Evolutionary conservation across 345 rosid species (phyloP).

Genomic region (Reutealis trisperma): DNA sequence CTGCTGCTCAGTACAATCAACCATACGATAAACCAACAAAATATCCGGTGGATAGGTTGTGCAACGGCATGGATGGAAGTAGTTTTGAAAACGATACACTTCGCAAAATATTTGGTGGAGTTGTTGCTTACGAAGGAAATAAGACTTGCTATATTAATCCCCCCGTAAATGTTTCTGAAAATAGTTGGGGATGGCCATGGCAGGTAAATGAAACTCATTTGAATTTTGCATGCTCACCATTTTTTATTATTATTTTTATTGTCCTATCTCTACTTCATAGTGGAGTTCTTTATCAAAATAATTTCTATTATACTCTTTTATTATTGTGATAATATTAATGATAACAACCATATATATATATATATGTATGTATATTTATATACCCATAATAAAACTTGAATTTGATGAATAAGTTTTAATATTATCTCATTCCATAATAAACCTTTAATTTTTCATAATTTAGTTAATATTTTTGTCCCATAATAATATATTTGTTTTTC

Average conservation of each 20-base stretch:
- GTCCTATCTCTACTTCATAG: not conserved
- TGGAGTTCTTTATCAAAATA: too few relatives aligned
- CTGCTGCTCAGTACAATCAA: constrained; percentile 56
- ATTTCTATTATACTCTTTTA: too few relatives aligned
- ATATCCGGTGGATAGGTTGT: constrained; percentile 32
- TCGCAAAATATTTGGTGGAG: constrained; percentile 34
- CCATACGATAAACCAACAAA: constrained; percentile 24
- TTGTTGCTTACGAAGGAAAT: constrained; percentile 16
- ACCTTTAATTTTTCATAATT: too few relatives aligned
- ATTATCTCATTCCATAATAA: too few relatives aligned
- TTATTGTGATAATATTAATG: too few relatives aligned
- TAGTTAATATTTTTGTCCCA: too few relatives aligned
- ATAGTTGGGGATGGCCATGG: constrained; percentile 39
- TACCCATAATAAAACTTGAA: too few relatives aligned
- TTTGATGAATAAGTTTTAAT: too few relatives aligned
- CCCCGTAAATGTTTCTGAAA: constrained; percentile 10
- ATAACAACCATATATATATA: too few relatives aligned
- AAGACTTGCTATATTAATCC: constrained; percentile 28
- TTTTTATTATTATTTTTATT: too few relatives aligned
- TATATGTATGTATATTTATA: too few relatives aligned
- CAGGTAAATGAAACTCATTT: constrained; percentile 34
- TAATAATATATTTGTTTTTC: too few relatives aligned
- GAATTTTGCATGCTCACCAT: not conserved
- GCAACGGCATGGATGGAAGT: constrained; percentile 37
- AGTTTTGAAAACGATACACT: constrained; percentile 10